Evolutionary conservation across 257 asterid species (phyloP).

Genomic region (Solanum boliviense): DNA sequence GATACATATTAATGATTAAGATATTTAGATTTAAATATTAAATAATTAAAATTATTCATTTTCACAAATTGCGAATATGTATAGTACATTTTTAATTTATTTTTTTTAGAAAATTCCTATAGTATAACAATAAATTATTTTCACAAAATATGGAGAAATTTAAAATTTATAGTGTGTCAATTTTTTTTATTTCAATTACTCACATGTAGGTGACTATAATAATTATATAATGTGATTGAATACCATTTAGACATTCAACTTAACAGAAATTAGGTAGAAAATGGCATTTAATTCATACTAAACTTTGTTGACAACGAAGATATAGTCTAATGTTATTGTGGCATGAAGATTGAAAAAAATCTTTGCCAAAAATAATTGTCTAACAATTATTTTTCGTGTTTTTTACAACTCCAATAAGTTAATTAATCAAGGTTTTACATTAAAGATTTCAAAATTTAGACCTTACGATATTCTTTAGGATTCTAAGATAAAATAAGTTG

Average conservation of each 20-base stretch:
- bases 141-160: not conserved
- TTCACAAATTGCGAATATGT: too few relatives aligned
- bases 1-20: too few relatives aligned
- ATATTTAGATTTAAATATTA: too few relatives aligned
- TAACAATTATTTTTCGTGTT: not conserved
- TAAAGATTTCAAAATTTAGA: not conserved
- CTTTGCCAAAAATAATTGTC: not conserved
- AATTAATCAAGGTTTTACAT: not conserved
- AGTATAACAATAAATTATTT: not conserved
- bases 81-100: too few relatives aligned
- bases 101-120: too few relatives aligned
- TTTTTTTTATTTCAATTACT: not conserved
- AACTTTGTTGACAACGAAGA: not conserved
- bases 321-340: not conserved
- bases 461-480: not conserved
- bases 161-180: not conserved
- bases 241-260: not conserved
- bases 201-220: not conserved
- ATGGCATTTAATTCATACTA: not conserved
- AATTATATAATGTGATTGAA: not conserved
- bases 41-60: too few relatives aligned
- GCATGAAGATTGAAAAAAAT: not conserved
- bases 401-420: not conserved
- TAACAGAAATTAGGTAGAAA: not conserved
- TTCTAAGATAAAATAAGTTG: not conserved